Base-by-base conservation (phyloP, 2,329 filamentous ascomycete species). In the Aspergillus tubingensis region DNA sequence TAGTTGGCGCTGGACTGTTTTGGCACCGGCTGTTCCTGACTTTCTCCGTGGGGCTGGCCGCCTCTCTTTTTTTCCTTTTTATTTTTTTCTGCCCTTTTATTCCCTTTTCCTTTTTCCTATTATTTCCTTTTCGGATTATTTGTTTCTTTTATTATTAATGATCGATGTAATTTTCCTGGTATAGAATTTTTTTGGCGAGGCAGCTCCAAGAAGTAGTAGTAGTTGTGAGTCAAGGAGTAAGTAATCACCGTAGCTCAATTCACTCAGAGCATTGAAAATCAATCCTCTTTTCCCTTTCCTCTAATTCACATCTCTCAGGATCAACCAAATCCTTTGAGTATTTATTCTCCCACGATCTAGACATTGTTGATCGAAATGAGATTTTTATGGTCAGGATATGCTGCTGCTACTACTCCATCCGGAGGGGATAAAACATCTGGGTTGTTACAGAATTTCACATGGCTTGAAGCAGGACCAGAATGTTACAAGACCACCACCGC, bases 11-110 rank as follows among this genome's bases (percentile, higher is more conserved):
- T 62, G 52, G 59, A 23, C 54, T 62, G 57, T 57, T 61, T 54
- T 64, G 58, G 58, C 56, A 62, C 57, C 55, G 52, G 53, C 54
- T 61, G 62, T 65, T 65, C 59, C 61, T 65, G 61, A 54, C 52
- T 49, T 61, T 63, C 55, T 52, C 61, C 54, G 62, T 64, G 61
- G 61, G 59, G 61, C 63, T 57, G 25, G 39, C 52, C 30, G 38
- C 25, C 51, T 57, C 48, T 55, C 53, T 41, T 50, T 53, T 53
- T 62, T 47, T 19, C n/a, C 39, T 51, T n/a, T 38, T n/a, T 57
- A 15, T 52, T 41, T 53, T 57, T 39, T 51, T 48, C 36, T 47
- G 39, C 38, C 11, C 48, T 56, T 52, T 32, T 15, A 8, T 32
- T 43, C n/a, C 7, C 13, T 15, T 58, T 59, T 56, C 50, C n/a